phyloP scores from a whole-genome alignment of 768 basidiomycete species.

The Macrolepiota fuliginosa region DNA sequence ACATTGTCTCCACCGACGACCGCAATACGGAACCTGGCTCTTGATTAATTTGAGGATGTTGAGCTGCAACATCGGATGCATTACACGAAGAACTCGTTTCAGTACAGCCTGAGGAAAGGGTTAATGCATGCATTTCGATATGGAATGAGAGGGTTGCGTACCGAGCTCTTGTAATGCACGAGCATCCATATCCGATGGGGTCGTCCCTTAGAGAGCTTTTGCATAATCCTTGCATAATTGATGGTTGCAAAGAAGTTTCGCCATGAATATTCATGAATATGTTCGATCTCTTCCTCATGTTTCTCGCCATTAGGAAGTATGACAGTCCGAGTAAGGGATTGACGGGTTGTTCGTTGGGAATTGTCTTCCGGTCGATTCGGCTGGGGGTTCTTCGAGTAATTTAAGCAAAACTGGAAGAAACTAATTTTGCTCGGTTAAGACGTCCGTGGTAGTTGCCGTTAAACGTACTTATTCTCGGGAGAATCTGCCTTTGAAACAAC shows the following conservation, averaged over 20 bases:
- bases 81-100: constrained; percentile 91
- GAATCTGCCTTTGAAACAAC: constrained; percentile 90
- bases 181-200: constrained; percentile 95
- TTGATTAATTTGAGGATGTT: constrained; percentile 97
- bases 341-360: constrained; percentile 58
- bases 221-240: constrained; percentile 97
- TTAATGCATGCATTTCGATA: background rate
- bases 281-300: constrained; percentile 85
- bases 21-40: constrained; percentile 97
- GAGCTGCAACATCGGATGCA: constrained; percentile 91
- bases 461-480: constrained; percentile 72
- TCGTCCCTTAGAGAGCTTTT: constrained; percentile 93
- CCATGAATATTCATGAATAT: constrained; percentile 95
- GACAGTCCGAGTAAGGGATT: constrained; percentile 53
- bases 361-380: constrained; percentile 61
- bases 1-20: constrained; percentile 98
- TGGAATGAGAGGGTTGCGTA: constrained; percentile 33
- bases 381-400: constrained; percentile 69
- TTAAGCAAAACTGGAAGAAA: constrained; percentile 94
- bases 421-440: constrained; percentile 38
- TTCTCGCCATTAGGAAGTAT: constrained; percentile 70
- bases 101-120: constrained; percentile 71
- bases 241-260: constrained; percentile 96
- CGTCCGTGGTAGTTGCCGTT: background rate
- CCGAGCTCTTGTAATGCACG: constrained; percentile 97